Evolutionary conservation across 1,139 yeast species (phyloP).

Genomic region (Zygosaccharomyces pseudobailii): DNA sequence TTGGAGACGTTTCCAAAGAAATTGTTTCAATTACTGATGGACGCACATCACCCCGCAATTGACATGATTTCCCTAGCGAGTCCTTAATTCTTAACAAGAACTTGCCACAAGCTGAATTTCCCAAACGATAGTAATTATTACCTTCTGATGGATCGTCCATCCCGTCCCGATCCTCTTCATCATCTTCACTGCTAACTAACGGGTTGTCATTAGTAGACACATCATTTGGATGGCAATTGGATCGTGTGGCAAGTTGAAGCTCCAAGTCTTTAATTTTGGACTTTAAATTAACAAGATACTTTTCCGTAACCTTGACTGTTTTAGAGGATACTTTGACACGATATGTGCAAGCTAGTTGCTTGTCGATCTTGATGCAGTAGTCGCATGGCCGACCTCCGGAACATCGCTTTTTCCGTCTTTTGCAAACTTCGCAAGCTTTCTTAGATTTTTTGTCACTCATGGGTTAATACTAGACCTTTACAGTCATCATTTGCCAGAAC

Average conservation of each 20-base stretch:
- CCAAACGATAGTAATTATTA: conserved; percentile 7
- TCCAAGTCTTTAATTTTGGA: conserved; percentile 14
- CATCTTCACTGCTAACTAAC: neutral
- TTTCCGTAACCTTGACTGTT: conserved; percentile 16
- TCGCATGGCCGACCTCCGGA: conserved; percentile 15
- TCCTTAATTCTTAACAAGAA: conserved; percentile 13
- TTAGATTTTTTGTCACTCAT: conserved; percentile 7
- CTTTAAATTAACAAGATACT: conserved; percentile 14
- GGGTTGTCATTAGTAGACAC: conserved; percentile 1
- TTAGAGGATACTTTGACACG: conserved; percentile 10
- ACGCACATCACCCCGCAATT: neutral
- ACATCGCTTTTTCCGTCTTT: conserved; percentile 15
- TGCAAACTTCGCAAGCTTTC: conserved; percentile 15
- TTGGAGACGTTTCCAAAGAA: conserved; percentile 7
- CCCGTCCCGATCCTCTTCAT: neutral
- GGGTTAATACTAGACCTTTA: neutral
- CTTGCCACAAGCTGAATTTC: conserved; percentile 17
- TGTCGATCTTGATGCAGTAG: conserved; percentile 10
- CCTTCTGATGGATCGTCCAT: neutral
- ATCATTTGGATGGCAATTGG: neutral
- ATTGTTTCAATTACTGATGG: conserved; percentile 4
- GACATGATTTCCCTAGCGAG: conserved; percentile 9
- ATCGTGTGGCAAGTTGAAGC: conserved; percentile 4
- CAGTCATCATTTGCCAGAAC: neutral
- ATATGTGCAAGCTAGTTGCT: conserved; percentile 13